Evolutionary conservation across 139 green algal genomes (phyloP).

Genomic region (Micromonas commoda): DNA sequence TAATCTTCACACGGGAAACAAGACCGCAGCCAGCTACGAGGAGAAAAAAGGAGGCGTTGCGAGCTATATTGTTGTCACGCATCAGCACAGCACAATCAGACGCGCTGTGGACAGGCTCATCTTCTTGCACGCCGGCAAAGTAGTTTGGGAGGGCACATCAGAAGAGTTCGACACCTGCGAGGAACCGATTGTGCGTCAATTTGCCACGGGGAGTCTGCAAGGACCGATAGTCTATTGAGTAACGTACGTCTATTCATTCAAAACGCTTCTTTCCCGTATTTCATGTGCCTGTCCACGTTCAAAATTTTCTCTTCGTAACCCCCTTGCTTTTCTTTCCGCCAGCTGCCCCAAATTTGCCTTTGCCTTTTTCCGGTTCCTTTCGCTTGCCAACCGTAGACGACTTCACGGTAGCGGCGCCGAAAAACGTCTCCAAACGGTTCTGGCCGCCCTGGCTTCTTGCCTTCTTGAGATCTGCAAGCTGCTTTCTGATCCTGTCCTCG

Average conservation of each 20-base stretch:
- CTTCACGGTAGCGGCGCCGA: constrained; percentile 51
- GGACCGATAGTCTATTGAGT: constrained; percentile 30
- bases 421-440: constrained; percentile 76
- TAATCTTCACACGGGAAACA: constrained; percentile 55
- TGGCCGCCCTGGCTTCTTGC: constrained; percentile 25
- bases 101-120: constrained; percentile 90
- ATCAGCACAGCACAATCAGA: constrained; percentile 93
- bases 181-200: constrained; percentile 91
- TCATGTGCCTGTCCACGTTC: background rate
- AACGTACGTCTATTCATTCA: background rate
- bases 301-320: background rate
- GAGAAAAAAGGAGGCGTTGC: constrained; percentile 53
- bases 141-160: constrained; percentile 89
- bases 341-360: constrained; percentile 43
- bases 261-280: constrained; percentile 1
- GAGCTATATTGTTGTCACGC: constrained; percentile 96
- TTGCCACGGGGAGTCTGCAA: constrained; percentile 59
- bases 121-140: constrained; percentile 89
- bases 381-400: constrained; percentile 44
- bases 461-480: background rate
- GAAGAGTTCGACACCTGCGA: constrained; percentile 88
- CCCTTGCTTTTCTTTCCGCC: constrained; percentile 31
- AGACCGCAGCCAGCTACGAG: background rate
- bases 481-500: constrained; percentile 65
- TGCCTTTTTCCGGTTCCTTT: constrained; percentile 40